phyloP scores from a whole-genome alignment of 192 early-diverging fungal genomes.

The Umbelopsis ramanniana region DNA sequence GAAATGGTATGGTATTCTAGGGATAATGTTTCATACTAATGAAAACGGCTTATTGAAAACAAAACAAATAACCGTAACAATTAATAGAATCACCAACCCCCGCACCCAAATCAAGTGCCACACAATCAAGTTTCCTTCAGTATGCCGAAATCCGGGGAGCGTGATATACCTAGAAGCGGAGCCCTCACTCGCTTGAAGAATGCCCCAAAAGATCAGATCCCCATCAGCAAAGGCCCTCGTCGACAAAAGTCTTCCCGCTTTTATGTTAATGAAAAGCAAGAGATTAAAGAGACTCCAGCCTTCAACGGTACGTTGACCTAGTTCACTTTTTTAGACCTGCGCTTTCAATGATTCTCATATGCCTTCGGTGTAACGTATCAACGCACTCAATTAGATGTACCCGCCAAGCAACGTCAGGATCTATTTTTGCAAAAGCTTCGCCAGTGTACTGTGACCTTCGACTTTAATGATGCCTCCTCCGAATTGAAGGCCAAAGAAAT shows the following conservation, averaged over 20 bases:
- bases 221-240: slow-evolving; percentile 77
- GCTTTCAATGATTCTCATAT: neutral
- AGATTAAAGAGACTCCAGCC: slow-evolving; percentile 74
- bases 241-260: slow-evolving; percentile 89
- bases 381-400: slow-evolving; percentile 62
- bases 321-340: neutral
- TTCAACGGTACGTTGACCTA: slow-evolving; percentile 68
- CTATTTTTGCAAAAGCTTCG: slow-evolving; percentile 88
- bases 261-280: slow-evolving; percentile 79
- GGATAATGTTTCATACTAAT: neutral
- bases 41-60: neutral
- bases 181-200: slow-evolving; percentile 56
- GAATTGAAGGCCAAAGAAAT: slow-evolving; percentile 96
- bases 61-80: neutral
- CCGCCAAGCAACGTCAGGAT: slow-evolving; percentile 80
- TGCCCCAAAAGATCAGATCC: slow-evolving; percentile 71
- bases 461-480: slow-evolving; percentile 90
- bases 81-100: slow-evolving; percentile 4
- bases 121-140: slow-evolving; percentile 18
- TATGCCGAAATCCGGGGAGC: slow-evolving; percentile 21
- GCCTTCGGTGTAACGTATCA: neutral
- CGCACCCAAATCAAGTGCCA: neutral
- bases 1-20: neutral
- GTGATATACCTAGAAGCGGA: slow-evolving; percentile 16
- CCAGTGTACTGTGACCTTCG: slow-evolving; percentile 94